Conservation (phyloP, 306 rosid genomes). For the Castanea crenata region DNA sequence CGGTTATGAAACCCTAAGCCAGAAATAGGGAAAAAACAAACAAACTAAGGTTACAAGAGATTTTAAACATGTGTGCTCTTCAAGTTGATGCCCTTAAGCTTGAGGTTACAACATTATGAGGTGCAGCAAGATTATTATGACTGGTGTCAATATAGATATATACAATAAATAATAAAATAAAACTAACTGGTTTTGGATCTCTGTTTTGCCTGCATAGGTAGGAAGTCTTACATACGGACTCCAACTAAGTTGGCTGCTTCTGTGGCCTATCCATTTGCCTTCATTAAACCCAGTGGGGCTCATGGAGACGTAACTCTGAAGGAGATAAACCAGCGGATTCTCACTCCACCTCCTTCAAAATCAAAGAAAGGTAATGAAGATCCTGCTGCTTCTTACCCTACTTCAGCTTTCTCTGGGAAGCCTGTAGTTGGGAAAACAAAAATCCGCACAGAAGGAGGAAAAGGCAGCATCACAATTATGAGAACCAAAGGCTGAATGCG, state of each 20-base stretch:
- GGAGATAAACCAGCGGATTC: slow-evolving; percentile 89
- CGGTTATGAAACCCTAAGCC: slow-evolving; percentile 11
- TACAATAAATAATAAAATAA: slow-evolving; percentile 6
- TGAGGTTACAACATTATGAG: not conserved
- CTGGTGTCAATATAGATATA: not conserved
- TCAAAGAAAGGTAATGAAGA: slow-evolving; percentile 51
- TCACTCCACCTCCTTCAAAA: slow-evolving; percentile 65
- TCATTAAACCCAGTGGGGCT: slow-evolving; percentile 77
- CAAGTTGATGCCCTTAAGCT: not conserved
- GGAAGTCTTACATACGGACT: slow-evolving; percentile 61
- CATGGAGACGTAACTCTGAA: slow-evolving; percentile 88
- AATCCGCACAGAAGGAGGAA: slow-evolving; percentile 87
- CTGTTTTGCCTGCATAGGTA: slow-evolving; percentile 51
- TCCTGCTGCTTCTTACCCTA: slow-evolving; percentile 53
- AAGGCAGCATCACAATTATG: slow-evolving; percentile 98
- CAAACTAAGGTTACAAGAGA: slow-evolving; percentile 6
- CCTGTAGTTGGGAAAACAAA: slow-evolving; percentile 92
- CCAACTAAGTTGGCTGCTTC: slow-evolving; percentile 71
- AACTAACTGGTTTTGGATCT: slow-evolving; percentile 16
- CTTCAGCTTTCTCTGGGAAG: slow-evolving; percentile 93
- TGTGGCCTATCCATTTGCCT: slow-evolving; percentile 90
- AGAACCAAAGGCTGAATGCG: slow-evolving; percentile 77
- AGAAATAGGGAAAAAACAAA: not conserved
- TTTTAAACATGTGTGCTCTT: not conserved
- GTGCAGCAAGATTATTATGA: not conserved